Evolutionary conservation across 1,139 yeast genomes (phyloP), one percentile per base, ranked within the genome.

Genomic region (Entelexis sorbosivorans): DNA sequence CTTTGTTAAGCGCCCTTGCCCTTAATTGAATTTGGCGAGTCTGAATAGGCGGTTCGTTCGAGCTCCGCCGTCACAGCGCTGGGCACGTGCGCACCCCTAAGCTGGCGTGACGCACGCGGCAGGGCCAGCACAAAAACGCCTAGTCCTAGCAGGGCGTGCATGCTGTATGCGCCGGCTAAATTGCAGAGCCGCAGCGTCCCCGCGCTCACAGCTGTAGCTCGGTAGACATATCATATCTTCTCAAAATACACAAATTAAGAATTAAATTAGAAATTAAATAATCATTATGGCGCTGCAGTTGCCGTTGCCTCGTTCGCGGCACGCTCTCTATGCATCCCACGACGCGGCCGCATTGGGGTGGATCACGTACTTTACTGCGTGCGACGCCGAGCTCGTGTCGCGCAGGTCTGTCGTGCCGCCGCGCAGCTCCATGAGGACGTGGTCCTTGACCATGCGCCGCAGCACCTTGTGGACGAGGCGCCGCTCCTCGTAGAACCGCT

Each of bases 381-480:
- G 66, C 8, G 60, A 59, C 1, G 59, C 58, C 29, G 61, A 69
- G 31, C 61, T 65, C 11, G 58, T 67, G 24, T 65, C 68, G 19
- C 64, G 72, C 31, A 63, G 67, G 40, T 72, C 71, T 2, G 19
- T n/a, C 33, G 70, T 69, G 47, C 74, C 78, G 47, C 87, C 88
- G 32, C 78, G 77, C 47, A 93, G 81, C 60, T 80, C 81, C 87
- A 91, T 80, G 62, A 91, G 73, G 42, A 91, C 80, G 62, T 85
- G 78, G 64, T 91, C 97, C 64, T 83, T 84, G 26, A 83, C 95
- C 61, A 93, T 75, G 60, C 93, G 75, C 65, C 80, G 82, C 63
- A 91, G 71, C 16, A 93, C 96, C 66, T 87, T 91, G 60, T 73
- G 77, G 2, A 88, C 87, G 51, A 86, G 72, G 47, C 75, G 76